Evolutionary conservation across 1,139 yeast genomes (phyloP).

Genomic region (Sugiyamaella castrensis): DNA sequence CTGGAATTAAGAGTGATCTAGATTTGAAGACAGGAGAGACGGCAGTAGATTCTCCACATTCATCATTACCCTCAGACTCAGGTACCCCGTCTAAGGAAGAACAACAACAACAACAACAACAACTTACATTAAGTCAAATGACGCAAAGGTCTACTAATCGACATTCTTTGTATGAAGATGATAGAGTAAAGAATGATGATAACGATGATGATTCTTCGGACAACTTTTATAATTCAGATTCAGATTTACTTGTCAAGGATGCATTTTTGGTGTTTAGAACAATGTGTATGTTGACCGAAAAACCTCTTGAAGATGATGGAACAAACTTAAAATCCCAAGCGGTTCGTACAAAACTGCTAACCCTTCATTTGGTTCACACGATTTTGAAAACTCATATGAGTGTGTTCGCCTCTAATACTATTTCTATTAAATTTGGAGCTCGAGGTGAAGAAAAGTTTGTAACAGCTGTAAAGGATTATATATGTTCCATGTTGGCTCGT

Average conservation of each 20-base stretch:
- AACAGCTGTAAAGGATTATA: slow-evolving; percentile 78
- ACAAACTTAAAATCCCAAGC: slow-evolving; percentile 88
- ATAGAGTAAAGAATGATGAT: slow-evolving; percentile 2
- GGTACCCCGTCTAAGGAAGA: background rate
- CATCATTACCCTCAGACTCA: too few species aligned
- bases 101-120: background rate
- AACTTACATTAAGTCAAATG: slow-evolving; percentile 16
- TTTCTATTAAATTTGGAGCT: slow-evolving; percentile 56
- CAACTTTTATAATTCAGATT: slow-evolving; percentile 20
- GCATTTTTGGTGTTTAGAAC: slow-evolving; percentile 92
- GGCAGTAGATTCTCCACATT: background rate
- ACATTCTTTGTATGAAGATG: slow-evolving; percentile 7
- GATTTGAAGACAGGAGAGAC: background rate
- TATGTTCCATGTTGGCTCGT: slow-evolving; percentile 78
- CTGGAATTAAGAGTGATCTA: background rate
- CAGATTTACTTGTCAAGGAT: slow-evolving; percentile 71
- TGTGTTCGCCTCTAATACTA: slow-evolving; percentile 65
- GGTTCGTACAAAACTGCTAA: slow-evolving; percentile 83
- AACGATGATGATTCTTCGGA: slow-evolving; percentile 1
- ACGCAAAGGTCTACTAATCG: slow-evolving; percentile 4
- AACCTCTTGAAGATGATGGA: slow-evolving; percentile 65
- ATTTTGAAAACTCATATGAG: slow-evolving; percentile 83
- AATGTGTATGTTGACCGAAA: slow-evolving; percentile 88
- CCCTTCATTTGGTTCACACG: slow-evolving; percentile 84
- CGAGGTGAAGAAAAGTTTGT: slow-evolving; percentile 64